These are phyloP conservation scores for Tilletia walkeri DNA, from an alignment of 1,284 basidiomycete species.

Conservation along the genomic window DNA sequence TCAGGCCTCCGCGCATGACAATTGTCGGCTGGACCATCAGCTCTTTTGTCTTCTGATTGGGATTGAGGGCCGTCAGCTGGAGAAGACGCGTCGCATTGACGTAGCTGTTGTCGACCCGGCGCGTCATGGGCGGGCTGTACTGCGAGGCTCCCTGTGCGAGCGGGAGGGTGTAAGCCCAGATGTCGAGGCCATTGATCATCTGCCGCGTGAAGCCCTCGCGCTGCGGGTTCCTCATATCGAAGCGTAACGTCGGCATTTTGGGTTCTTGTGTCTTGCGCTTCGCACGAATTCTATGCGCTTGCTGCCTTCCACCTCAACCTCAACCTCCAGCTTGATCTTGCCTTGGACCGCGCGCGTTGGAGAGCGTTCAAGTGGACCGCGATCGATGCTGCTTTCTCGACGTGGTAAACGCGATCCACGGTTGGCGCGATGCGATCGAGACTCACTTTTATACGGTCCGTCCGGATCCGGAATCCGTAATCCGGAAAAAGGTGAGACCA, in stretches of 20 bases:
- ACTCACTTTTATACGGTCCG: too few relatives aligned
- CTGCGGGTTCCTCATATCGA: conserved; percentile 11
- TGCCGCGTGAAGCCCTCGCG: conserved; percentile 10
- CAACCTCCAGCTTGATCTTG: too few relatives aligned
- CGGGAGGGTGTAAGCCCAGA: conserved; percentile 10
- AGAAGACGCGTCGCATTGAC: conserved; percentile 9
- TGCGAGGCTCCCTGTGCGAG: not conserved
- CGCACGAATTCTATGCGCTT: too few relatives aligned
- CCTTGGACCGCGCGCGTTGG: too few relatives aligned
- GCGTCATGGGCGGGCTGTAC: conserved; percentile 12
- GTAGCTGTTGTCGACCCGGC: conserved; percentile 1
- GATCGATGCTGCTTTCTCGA: too few relatives aligned
- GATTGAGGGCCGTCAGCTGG: not conserved
- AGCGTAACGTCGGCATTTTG: not conserved
- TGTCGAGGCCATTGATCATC: not conserved
- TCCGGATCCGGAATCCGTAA: too few relatives aligned
- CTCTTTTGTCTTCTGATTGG: not conserved
- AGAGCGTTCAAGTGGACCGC: too few relatives aligned
- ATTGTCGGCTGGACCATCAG: not conserved
- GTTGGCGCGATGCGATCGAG: too few relatives aligned
- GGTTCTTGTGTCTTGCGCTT: too few relatives aligned
- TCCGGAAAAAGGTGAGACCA: too few relatives aligned
- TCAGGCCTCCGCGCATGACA: conserved; percentile 6
- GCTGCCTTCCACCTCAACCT: too few relatives aligned
- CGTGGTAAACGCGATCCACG: too few relatives aligned